phyloP scores from a whole-genome alignment of 2,329 filamentous ascomycete species.

The Hypoxylon sp. region DNA sequence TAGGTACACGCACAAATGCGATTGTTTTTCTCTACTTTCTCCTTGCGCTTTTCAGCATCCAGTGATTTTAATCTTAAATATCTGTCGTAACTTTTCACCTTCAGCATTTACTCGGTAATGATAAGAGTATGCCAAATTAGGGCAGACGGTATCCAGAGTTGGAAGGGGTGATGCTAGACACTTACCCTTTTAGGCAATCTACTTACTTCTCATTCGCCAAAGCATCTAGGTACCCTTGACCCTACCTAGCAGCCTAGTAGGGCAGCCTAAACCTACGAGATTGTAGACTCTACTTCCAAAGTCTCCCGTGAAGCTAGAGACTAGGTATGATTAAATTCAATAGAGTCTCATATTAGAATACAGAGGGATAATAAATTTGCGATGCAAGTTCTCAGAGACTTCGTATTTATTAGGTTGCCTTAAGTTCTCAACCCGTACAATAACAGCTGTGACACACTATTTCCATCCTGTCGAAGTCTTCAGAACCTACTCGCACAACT shows the following conservation, averaged over 20 bases:
- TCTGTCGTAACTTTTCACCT: too few relatives aligned
- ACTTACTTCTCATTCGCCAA: slow-evolving; percentile 23
- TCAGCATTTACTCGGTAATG: neutral
- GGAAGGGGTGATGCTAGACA: neutral
- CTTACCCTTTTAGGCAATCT: slow-evolving; percentile 20
- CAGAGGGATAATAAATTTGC: neutral
- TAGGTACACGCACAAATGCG: too few relatives aligned
- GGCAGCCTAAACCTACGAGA: neutral
- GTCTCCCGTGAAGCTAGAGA: too few relatives aligned
- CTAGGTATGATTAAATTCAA: neutral
- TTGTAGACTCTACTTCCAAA: neutral
- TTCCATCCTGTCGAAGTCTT: neutral
- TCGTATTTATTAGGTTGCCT: neutral
- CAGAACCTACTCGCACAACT: neutral
- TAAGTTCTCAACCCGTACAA: too few relatives aligned
- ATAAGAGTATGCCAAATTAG: too few relatives aligned
- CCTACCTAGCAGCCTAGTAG: neutral
- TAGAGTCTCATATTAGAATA: neutral
- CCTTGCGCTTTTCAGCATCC: too few relatives aligned
- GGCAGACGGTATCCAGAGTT: too few relatives aligned
- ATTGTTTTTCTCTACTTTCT: too few relatives aligned
- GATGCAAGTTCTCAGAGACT: neutral
- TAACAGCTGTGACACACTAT: neutral
- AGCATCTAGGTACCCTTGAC: slow-evolving; percentile 5
- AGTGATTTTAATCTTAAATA: neutral